These are phyloP conservation scores for Daldinia concentrica DNA, from an alignment of 495 filamentous ascomycete species.

Conservation along the genomic window DNA sequence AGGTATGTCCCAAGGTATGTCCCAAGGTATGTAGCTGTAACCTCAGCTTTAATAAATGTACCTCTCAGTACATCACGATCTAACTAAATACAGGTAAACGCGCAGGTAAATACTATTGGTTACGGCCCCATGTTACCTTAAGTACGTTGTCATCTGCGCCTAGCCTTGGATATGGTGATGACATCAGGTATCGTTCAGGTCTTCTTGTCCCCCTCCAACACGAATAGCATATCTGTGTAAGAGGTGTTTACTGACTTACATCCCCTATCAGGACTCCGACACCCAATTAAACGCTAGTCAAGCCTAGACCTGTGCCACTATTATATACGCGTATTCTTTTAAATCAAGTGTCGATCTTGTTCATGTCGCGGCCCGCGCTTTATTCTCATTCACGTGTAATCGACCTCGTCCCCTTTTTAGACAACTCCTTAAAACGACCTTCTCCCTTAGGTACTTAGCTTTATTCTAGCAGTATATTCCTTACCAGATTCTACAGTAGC, in stretches of 20 bases:
- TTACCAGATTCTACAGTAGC: neutral
- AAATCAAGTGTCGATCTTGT: neutral
- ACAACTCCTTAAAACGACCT: neutral
- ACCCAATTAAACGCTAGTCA: too few relatives aligned
- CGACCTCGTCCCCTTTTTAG: neutral
- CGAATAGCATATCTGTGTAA: too few relatives aligned
- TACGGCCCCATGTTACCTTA: neutral
- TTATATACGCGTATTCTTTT: neutral
- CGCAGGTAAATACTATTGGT: neutral
- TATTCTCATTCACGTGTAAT: neutral
- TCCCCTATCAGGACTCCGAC: neutral
- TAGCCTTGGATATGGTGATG: slow-evolving; percentile 17
- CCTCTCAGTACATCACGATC: neutral
- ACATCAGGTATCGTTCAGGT: slow-evolving; percentile 23
- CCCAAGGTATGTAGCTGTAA: neutral
- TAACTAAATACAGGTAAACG: neutral
- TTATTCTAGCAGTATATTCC: neutral
- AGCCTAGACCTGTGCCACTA: too few relatives aligned
- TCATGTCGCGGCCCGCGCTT: neutral
- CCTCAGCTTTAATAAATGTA: neutral
- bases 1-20: too few relatives aligned
- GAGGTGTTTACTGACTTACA: neutral
- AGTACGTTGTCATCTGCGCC: neutral
- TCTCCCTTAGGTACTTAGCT: neutral
- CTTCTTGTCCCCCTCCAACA: neutral